Conservation (phyloP, 768 basidiomycete genomes). For the Tylopilus subfusipes region DNA sequence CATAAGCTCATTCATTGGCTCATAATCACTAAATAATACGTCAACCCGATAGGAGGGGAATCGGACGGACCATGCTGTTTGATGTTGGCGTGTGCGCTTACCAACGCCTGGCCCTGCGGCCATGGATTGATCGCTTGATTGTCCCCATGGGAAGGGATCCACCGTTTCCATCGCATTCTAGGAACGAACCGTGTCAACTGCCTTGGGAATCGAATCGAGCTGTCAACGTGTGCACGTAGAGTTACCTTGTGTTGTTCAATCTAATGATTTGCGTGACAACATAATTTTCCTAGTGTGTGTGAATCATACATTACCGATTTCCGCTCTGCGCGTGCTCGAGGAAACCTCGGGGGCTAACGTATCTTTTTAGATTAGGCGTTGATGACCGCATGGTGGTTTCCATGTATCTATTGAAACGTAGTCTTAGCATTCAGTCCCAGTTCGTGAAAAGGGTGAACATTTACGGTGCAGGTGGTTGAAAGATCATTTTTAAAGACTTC, state of each 20-base stretch:
- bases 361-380: neutral
- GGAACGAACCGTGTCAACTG: constrained; percentile 6
- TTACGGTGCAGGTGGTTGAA: neutral
- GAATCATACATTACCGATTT: neutral
- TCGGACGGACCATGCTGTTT: constrained; percentile 2
- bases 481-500: neutral
- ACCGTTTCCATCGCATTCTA: neutral
- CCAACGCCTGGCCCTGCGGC: neutral
- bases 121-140: neutral
- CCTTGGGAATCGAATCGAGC: constrained; percentile 3
- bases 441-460: neutral
- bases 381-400: neutral
- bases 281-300: neutral
- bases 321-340: neutral
- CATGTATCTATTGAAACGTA: neutral
- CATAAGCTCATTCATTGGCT: neutral
- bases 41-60: neutral
- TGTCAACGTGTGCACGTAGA: neutral
- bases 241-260: neutral
- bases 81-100: constrained; percentile 12
- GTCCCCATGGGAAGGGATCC: neutral
- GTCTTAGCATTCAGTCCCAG: neutral
- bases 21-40: neutral
- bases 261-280: neutral
- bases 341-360: neutral